Evolutionary conservation across 1,284 basidiomycete species (phyloP).

Genomic region (Gymnopus androsaceus): DNA sequence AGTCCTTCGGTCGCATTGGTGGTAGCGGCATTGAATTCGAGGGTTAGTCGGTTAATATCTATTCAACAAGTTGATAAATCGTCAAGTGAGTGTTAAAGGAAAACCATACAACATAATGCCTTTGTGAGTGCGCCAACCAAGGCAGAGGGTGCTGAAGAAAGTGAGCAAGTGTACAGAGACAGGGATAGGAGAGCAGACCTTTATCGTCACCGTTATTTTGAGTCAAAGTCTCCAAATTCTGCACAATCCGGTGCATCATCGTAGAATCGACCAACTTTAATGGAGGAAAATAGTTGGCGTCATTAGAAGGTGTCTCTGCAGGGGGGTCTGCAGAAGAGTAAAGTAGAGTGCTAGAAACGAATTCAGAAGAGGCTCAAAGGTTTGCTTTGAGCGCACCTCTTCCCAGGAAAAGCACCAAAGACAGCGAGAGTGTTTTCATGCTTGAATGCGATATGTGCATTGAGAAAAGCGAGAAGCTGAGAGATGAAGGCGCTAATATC

Average conservation of each 20-base stretch:
- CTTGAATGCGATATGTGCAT: constrained; percentile 87
- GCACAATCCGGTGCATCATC: constrained; percentile 62
- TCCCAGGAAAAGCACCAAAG: constrained; percentile 84
- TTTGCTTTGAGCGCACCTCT: constrained; percentile 53
- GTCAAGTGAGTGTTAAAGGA: constrained; percentile 3
- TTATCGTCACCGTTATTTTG: constrained; percentile 53
- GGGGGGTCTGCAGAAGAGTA: constrained; percentile 66
- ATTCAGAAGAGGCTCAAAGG: constrained; percentile 4
- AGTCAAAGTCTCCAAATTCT: constrained; percentile 58
- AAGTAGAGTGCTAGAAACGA: constrained; percentile 58
- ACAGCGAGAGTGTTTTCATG: constrained; percentile 93
- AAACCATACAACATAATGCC: constrained; percentile 80
- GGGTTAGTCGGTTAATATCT: constrained; percentile 85
- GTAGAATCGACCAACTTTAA: constrained; percentile 76
- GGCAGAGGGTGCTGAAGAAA: constrained; percentile 57
- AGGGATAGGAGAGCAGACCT: constrained; percentile 19
- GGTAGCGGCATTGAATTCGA: constrained; percentile 38
- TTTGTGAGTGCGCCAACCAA: constrained; percentile 88
- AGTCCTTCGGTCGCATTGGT: constrained; percentile 30
- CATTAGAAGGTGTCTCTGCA: constrained; percentile 44
- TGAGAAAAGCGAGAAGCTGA: constrained; percentile 87
- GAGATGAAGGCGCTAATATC: constrained; percentile 70
- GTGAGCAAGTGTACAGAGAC: background rate
- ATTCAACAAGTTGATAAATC: constrained; percentile 6
- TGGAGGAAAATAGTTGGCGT: constrained; percentile 82